Evolutionary conservation across 1,139 yeast species (phyloP).

Genomic region (Torulaspora globosa): DNA sequence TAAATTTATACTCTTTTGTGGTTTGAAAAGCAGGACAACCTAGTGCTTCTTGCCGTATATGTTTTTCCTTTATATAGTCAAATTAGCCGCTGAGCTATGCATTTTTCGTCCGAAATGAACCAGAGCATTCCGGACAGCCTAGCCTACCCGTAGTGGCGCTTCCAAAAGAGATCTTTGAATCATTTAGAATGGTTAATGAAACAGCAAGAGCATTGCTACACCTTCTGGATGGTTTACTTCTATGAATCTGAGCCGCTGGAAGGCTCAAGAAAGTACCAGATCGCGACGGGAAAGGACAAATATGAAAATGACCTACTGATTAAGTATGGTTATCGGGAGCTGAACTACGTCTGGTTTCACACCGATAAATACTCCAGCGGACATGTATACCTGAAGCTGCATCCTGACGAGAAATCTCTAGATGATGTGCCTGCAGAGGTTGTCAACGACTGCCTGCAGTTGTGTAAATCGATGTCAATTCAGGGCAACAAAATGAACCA

Average conservation of each 20-base stretch:
- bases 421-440: conserved; percentile 51
- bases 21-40: no score
- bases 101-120: conserved; percentile 1
- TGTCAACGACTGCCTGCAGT: conserved; percentile 61
- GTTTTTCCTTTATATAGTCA: not conserved
- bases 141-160: not conserved
- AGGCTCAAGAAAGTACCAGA: conserved; percentile 17
- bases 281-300: conserved; percentile 68
- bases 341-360: conserved; percentile 72
- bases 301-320: conserved; percentile 72
- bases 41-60: not conserved
- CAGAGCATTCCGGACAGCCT: not conserved
- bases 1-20: no score
- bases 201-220: not conserved
- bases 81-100: conserved; percentile 9
- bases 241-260: conserved; percentile 28
- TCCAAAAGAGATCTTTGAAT: not conserved
- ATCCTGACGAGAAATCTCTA: conserved; percentile 44
- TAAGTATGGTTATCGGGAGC: conserved; percentile 59
- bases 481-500: conserved; percentile 72
- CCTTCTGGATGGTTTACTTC: conserved; percentile 30
- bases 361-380: conserved; percentile 79
- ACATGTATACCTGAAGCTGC: conserved; percentile 67
- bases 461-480: conserved; percentile 77
- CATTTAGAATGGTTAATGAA: not conserved